Evolutionary conservation across 2,329 filamentous ascomycete genomes (phyloP), one percentile per base, ranked within the genome.

Genomic region (Penicillium sp.): DNA sequence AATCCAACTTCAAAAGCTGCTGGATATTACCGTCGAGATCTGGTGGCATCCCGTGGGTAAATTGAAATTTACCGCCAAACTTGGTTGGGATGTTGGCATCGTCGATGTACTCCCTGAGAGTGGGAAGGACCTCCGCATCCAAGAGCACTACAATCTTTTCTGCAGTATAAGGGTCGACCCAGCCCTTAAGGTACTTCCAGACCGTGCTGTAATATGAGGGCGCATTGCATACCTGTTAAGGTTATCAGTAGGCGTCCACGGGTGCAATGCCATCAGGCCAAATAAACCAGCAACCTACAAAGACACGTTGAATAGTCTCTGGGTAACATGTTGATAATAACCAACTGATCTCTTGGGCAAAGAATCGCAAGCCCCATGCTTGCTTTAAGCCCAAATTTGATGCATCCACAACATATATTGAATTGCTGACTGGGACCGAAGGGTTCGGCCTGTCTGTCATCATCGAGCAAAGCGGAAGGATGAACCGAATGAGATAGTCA

Each of bases 271-370:
- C n/a, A 11, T 14, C 9, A 38, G 36, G 11, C 36, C 10, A 38
- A 37, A 6, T 22, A 14, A 22, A 38, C 6, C 11, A 38, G 36
- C 11, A 38, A 38, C 36, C 4, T 25, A 65, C 64, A 43, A 61
- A 62, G 9, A 67, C 55, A 22, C 48, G 45, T 31, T 64, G 43
- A 31, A 69, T 65, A 0, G 61, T 68, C 25, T 69, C 66, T 0
- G 67, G 67, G 52, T 66, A 69, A 33, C 66, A 68, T 5, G 64
- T 69, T 40, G 62, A 53, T 6, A 69, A n/a, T 1, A 69, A 41
- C 61, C 58, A 59, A 42, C 62, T 67, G 11, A 63, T 58, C 17
- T 65, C 60, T 25, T 59, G 57, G 0, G 63, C 60, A 38, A 67
- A 68, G 0, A 50, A 55, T 17, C 56, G 54, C 4, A 67, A 22